These are phyloP conservation scores for Zizania latifolia DNA, from an alignment of 176 grass and related monocot species.

Conservation along the genomic window DNA sequence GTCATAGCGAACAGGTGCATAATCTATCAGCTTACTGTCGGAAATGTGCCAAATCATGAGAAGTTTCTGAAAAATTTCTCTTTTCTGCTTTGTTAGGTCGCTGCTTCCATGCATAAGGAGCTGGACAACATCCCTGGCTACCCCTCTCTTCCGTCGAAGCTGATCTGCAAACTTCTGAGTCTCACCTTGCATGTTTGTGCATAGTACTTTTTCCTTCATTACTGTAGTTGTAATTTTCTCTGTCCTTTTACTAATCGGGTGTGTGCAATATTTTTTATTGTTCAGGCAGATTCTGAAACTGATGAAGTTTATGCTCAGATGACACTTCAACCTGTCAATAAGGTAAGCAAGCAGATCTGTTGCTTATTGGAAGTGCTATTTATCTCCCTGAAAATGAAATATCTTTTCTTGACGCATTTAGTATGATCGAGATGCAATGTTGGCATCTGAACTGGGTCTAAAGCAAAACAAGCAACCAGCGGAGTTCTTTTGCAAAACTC, in stretches of 20 bases:
- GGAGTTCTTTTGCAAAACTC: conserved; percentile 95
- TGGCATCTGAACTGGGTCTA: conserved; percentile 88
- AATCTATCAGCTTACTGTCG: background rate
- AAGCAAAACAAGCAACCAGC: conserved; percentile 96
- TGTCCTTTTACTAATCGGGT: background rate
- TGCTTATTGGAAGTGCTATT: background rate
- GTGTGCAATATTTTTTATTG: background rate
- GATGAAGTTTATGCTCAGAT: conserved; percentile 99
- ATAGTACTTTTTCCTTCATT: background rate
- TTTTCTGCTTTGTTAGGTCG: conserved; percentile 48
- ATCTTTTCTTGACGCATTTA: conserved; percentile 31
- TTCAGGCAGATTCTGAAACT: conserved; percentile 90
- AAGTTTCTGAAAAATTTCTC: background rate
- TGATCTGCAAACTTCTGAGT: conserved; percentile 86
- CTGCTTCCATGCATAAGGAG: conserved; percentile 96
- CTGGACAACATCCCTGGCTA: conserved; percentile 74
- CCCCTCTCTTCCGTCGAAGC: conserved; percentile 85
- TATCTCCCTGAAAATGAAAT: background rate
- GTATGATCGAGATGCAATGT: conserved; percentile 96
- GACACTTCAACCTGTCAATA: conserved; percentile 96
- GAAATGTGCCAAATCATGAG: background rate
- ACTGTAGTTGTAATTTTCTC: background rate
- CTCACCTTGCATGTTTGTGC: conserved; percentile 74
- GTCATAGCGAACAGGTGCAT: conserved; percentile 89
- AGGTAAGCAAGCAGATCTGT: conserved; percentile 43